Conservation (phyloP, 768 basidiomycete species). For the Calocybe cyanea region DNA sequence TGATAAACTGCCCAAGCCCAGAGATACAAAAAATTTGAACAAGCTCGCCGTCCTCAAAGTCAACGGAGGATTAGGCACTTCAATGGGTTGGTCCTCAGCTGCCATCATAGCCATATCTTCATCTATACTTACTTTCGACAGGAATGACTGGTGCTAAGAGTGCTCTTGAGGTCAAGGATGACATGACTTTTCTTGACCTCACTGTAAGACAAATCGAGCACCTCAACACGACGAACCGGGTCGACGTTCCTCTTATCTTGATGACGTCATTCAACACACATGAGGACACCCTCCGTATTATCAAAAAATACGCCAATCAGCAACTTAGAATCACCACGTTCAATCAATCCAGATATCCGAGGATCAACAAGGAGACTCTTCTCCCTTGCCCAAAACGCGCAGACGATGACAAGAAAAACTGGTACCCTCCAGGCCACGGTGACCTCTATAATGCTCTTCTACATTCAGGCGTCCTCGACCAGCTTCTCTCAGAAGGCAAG, state of each 20-base stretch:
- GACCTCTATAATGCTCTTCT: slow-evolving; percentile 91
- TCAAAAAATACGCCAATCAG: slow-evolving; percentile 95
- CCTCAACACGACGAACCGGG: slow-evolving; percentile 77
- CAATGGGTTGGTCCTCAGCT: slow-evolving; percentile 56
- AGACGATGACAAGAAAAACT: slow-evolving; percentile 82
- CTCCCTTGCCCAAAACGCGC: slow-evolving; percentile 78
- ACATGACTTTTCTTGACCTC: slow-evolving; percentile 97
- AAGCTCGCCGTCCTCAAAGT: slow-evolving; percentile 96
- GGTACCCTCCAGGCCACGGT: slow-evolving; percentile 98
- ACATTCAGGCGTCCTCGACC: slow-evolving; percentile 89
- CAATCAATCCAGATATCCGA: slow-evolving; percentile 93
- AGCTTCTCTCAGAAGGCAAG: slow-evolving; percentile 86
- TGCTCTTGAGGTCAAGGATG: slow-evolving; percentile 94
- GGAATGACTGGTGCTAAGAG: slow-evolving; percentile 87
- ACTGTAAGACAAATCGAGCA: slow-evolving; percentile 95
- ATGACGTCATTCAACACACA: slow-evolving; percentile 99
- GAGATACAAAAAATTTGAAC: slow-evolving; percentile 67
- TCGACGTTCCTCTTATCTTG: slow-evolving; percentile 94
- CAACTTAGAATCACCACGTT: slow-evolving; percentile 90
- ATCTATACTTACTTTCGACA: slow-evolving; percentile 18
- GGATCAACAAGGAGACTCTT: slow-evolving; percentile 86
- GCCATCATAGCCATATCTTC: no score
- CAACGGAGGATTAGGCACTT: slow-evolving; percentile 90
- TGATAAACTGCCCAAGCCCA: slow-evolving; percentile 56
- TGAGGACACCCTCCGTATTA: slow-evolving; percentile 93